phyloP scores from a whole-genome alignment of 1,284 basidiomycete species.

The Pterula multifida region DNA sequence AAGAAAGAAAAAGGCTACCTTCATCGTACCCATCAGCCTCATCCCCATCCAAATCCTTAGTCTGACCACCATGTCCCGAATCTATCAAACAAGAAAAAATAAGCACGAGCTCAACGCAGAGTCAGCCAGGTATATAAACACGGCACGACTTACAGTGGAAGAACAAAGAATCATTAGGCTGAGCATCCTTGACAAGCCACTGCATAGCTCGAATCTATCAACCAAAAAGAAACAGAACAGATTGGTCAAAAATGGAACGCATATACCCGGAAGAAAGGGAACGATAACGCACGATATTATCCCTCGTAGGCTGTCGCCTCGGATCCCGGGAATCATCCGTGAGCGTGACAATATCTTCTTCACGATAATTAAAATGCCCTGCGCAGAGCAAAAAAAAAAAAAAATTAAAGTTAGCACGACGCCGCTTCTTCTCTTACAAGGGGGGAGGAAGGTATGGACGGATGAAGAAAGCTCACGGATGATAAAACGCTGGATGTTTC shows the following conservation, averaged over 20 bases:
- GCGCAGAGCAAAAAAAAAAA: conserved; percentile 3
- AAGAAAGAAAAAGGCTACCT: conserved; percentile 27
- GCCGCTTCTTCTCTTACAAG: too few species aligned
- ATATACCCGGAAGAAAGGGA: neutral
- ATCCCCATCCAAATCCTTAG: conserved; percentile 62
- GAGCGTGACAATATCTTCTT: conserved; percentile 79
- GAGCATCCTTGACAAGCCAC: conserved; percentile 78
- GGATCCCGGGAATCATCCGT: conserved; percentile 64
- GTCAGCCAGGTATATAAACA: too few species aligned
- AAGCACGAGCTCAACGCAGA: neutral
- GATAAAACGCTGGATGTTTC: conserved; percentile 68
- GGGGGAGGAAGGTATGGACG: too few species aligned
- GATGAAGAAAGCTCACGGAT: conserved; percentile 30
- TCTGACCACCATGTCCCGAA: conserved; percentile 77
- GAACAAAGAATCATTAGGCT: conserved; percentile 80
- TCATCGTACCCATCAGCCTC: conserved; percentile 58
- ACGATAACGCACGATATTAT: conserved; percentile 60
- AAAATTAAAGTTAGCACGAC: conserved; percentile 4
- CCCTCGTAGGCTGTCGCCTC: conserved; percentile 57
- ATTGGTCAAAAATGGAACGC: neutral
- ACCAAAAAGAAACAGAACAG: too few species aligned
- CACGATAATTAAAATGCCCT: conserved; percentile 61
- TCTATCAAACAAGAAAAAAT: conserved; percentile 26
- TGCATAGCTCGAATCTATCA: conserved; percentile 68
- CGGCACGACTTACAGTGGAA: conserved; percentile 82